These are phyloP conservation scores for Cladochytrium replicatum DNA, from an alignment of 192 early-diverging fungal species.

Conservation along the genomic window DNA sequence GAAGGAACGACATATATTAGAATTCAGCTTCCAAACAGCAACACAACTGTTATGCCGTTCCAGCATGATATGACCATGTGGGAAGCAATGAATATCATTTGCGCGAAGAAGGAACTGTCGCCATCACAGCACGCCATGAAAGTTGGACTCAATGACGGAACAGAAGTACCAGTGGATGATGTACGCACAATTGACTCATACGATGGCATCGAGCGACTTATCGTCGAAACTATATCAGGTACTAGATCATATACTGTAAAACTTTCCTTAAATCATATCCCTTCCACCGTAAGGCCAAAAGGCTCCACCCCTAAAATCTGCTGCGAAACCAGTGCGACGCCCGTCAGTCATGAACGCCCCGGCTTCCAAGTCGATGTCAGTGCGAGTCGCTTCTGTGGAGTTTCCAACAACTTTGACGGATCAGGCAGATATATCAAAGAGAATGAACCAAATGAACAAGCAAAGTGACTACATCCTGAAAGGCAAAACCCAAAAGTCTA, in stretches of 20 bases:
- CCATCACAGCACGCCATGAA: slow-evolving; percentile 26
- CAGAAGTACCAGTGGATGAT: slow-evolving; percentile 15
- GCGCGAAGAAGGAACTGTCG: slow-evolving; percentile 27
- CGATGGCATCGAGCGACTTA: slow-evolving; percentile 10
- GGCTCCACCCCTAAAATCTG: no score
- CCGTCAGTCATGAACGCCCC: slow-evolving; percentile 21
- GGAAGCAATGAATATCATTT: slow-evolving; percentile 30
- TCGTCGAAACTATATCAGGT: slow-evolving; percentile 18
- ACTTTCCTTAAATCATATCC: no score
- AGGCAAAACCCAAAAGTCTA: slow-evolving; percentile 11
- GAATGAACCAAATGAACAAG: slow-evolving; percentile 2
- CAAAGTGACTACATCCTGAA: slow-evolving; percentile 5
- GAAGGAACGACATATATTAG: no score
- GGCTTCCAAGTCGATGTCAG: slow-evolving; percentile 5
- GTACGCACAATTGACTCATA: slow-evolving; percentile 9
- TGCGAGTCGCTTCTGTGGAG: slow-evolving; percentile 20
- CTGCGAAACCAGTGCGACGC: slow-evolving; percentile 12
- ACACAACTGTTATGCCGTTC: slow-evolving; percentile 33
- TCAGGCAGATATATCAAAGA: slow-evolving; percentile 9
- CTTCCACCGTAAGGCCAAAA: no score
- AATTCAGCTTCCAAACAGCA: slow-evolving; percentile 31
- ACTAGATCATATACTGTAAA: no score
- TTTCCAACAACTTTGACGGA: slow-evolving; percentile 33
- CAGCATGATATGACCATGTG: slow-evolving; percentile 30
- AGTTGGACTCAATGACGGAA: slow-evolving; percentile 19